phyloP scores from a whole-genome alignment of 768 basidiomycete species.

The Trametes elegans region DNA sequence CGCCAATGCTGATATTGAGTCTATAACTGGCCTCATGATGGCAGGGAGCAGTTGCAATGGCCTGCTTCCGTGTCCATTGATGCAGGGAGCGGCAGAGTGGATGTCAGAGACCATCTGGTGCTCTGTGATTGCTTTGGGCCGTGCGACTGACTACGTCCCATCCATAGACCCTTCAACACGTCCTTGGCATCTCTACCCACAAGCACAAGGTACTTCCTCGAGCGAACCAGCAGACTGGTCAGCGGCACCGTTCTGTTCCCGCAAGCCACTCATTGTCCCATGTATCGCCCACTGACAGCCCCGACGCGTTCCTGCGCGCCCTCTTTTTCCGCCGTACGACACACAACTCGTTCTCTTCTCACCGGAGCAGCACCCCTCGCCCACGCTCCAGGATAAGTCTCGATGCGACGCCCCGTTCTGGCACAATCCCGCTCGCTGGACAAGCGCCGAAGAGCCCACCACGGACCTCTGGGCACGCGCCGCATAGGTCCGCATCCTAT shows the following conservation, averaged over 20 bases:
- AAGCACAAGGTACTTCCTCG: constrained; percentile 47
- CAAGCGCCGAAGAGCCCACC: constrained; percentile 1
- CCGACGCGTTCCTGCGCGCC: constrained; percentile 22
- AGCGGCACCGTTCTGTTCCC: not conserved
- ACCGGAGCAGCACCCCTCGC: constrained; percentile 10
- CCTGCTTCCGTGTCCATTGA: too few relatives aligned
- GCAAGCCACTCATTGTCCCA: constrained; percentile 26
- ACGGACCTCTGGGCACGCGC: constrained; percentile 1
- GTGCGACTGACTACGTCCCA: not conserved
- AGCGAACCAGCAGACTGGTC: constrained; percentile 29
- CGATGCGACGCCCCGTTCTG: constrained; percentile 18
- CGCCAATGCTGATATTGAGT: too few relatives aligned
- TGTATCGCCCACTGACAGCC: not conserved
- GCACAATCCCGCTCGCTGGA: constrained; percentile 3
- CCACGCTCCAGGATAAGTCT: constrained; percentile 17
- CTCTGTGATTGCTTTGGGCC: not conserved
- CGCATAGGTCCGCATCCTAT: constrained; percentile 20
- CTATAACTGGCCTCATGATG: too few relatives aligned
- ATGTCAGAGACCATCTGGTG: not conserved
- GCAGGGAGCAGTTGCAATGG: too few relatives aligned
- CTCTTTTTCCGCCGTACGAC: constrained; percentile 26
- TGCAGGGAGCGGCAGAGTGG: too few relatives aligned
- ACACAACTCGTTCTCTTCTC: constrained; percentile 10
- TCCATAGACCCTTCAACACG: constrained; percentile 51
- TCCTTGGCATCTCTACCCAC: constrained; percentile 60